Evolutionary conservation across 2,329 filamentous ascomycete species (phyloP), one percentile per base, ranked within the genome.

Genomic region (Claviceps cyperi): DNA sequence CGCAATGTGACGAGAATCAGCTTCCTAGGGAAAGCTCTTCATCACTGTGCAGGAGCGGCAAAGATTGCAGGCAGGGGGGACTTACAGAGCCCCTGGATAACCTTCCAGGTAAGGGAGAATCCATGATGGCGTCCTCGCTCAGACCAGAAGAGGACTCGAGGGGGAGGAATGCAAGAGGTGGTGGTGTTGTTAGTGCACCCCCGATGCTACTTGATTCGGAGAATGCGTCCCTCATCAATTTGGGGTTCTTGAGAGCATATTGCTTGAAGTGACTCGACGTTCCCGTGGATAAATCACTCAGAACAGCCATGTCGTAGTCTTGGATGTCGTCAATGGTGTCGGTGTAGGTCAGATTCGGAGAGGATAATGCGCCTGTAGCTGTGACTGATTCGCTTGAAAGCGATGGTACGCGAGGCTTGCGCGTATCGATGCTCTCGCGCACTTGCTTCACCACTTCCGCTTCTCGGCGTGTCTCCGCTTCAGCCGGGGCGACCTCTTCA

Each of bases 381-480:
- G 76, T 70, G 14, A 75, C 71, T 51, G 75, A 60, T 49, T 73
- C 65, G 46, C 74, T 62, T 11, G 66, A 64, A 56, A 59, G 51
- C 50, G 67, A 56, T 45, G 63, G 54, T 50, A 69, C 60, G 57
- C 64, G 63, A 51, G 64, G 69, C 51, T 78, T 76, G 14, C 81
- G 68, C 46, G 81, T 79, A 54, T 83, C 76, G 59, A 96, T 90
- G 58, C 84, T 91, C 64, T 97, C 92, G 41, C 89, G 84, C 28
- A 97, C 90, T 66, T 96, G 92, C 47, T 88, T 86, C 54, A 98
- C 88, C 5, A 97, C 92, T 66, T 97, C 91, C 38, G 91, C 89
- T 70, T 98, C 92, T 39, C 89, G 83, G 48, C 86, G 83, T 51
- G 88, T 81, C 65, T 98, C 92, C 41, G 84, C 84, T 59, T 98